Evolutionary conservation across 2,329 filamentous ascomycete genomes (phyloP).

Genomic region (Orbilia quercus): DNA sequence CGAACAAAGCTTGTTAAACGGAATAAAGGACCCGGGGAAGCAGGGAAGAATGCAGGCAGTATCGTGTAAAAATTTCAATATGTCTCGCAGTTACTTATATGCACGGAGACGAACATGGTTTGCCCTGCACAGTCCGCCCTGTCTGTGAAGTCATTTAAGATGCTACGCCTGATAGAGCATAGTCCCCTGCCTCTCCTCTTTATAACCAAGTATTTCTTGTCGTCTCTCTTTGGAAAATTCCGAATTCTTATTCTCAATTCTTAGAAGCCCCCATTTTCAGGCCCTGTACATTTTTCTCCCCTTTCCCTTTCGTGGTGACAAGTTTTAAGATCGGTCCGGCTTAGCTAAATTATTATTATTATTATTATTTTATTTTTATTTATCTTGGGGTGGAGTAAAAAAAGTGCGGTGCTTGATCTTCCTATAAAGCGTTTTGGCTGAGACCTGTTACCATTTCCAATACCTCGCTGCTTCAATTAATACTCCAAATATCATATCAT

Average conservation of each 20-base stretch:
- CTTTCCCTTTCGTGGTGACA: too few species aligned
- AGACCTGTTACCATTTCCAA: background rate
- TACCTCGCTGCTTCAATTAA: background rate
- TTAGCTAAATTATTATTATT: too few species aligned
- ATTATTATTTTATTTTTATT: too few species aligned
- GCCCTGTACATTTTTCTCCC: background rate
- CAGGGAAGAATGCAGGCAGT: background rate
- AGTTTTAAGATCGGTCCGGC: too few species aligned
- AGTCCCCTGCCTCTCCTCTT: conserved; percentile 10
- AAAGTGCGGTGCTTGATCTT: background rate
- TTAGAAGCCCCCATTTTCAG: conserved; percentile 1
- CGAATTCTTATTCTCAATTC: conserved; percentile 7
- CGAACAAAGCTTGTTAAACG: background rate
- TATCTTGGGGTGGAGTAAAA: too few species aligned
- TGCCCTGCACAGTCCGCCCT: conserved; percentile 2
- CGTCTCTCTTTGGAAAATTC: conserved; percentile 10
- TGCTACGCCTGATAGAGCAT: conserved; percentile 19
- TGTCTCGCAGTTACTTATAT: background rate
- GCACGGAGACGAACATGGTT: conserved; percentile 27
- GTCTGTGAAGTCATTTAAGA: conserved; percentile 25
- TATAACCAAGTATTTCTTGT: conserved; percentile 24
- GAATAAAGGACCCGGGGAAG: background rate
- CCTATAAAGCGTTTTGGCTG: conserved; percentile 6
- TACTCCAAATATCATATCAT: background rate
- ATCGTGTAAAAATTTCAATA: background rate